Percentiles rank a stretch among this genome's conserved stretches.
Evolutionary conservation across 768 basidiomycete species (phyloP).

Genomic region (Scleroderma citrinum): DNA sequence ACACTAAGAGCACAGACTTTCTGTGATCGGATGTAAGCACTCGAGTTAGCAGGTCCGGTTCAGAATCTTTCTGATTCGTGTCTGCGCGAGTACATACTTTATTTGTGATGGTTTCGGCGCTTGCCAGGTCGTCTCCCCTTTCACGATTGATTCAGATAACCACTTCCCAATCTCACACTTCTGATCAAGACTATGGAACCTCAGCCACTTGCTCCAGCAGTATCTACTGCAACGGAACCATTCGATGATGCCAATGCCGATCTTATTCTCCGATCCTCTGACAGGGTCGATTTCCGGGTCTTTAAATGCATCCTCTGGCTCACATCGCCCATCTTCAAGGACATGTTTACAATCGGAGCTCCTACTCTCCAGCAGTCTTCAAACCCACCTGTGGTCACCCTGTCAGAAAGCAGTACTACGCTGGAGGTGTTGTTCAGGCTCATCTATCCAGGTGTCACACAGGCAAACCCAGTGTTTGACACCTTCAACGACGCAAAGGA

Average conservation of each 20-base stretch:
- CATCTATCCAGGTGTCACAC: conserved; percentile 40
- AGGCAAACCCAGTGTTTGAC: too few relatives aligned
- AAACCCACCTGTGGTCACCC: conserved; percentile 30
- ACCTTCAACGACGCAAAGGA: too few relatives aligned
- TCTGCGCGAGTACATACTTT: too few relatives aligned
- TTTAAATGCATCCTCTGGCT: conserved; percentile 32
- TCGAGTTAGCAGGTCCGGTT: too few relatives aligned
- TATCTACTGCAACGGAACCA: conserved; percentile 5
- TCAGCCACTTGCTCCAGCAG: background rate
- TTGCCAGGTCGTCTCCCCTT: too few relatives aligned
- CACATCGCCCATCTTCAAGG: conserved; percentile 31
- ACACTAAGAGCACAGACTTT: too few relatives aligned
- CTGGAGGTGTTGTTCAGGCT: conserved; percentile 16
- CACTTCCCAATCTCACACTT: too few relatives aligned
- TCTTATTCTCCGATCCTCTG: conserved; percentile 30
- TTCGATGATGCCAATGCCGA: conserved; percentile 31
- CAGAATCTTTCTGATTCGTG: too few relatives aligned
- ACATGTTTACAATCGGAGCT: conserved; percentile 21
- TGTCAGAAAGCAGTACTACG: conserved; percentile 35
- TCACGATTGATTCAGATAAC: too few relatives aligned
- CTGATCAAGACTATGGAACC: too few relatives aligned
- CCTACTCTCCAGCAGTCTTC: conserved; percentile 7
- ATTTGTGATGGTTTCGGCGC: too few relatives aligned
- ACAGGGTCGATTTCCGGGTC: conserved; percentile 32
- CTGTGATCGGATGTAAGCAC: too few relatives aligned